These are phyloP conservation scores for Aureobasidium sp. DNA, from an alignment of 2,329 filamentous ascomycete genomes.

Conservation along the genomic window DNA sequence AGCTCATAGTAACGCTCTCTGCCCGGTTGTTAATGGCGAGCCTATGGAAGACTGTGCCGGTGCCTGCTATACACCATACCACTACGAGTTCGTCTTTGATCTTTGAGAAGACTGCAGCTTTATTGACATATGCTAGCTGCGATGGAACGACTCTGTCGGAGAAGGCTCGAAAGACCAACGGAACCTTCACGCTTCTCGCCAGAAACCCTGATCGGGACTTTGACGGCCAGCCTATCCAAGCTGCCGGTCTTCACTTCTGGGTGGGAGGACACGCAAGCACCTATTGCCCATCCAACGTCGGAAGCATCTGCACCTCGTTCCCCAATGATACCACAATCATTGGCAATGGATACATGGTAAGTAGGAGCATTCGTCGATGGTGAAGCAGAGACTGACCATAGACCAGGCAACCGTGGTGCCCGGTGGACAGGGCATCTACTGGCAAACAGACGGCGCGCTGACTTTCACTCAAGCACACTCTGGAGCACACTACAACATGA, in stretches of 20 bases:
- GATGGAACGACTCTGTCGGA: background rate
- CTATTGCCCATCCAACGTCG: conserved; percentile 19
- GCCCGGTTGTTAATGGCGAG: conserved; percentile 19
- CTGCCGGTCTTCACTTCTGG: conserved; percentile 19
- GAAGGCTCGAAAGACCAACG: background rate
- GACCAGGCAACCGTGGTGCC: conserved; percentile 20
- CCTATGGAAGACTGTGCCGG: conserved; percentile 15
- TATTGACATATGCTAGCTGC: conserved; percentile 6
- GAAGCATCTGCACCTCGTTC: conserved; percentile 11
- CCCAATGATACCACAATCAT: conserved; percentile 17
- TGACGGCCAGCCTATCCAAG: conserved; percentile 19
- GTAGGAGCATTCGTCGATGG: background rate
- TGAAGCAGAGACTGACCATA: conserved; percentile 2
- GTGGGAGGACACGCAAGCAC: conserved; percentile 16
- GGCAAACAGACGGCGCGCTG: conserved; percentile 20
- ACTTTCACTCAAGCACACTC: conserved; percentile 22
- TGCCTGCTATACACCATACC: conserved; percentile 16
- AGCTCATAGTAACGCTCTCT: conserved; percentile 10
- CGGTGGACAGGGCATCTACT: conserved; percentile 22
- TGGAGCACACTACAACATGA: conserved; percentile 15
- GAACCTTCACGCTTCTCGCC: conserved; percentile 20
- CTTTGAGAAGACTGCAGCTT: background rate
- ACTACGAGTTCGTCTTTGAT: conserved; percentile 13
- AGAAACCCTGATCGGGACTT: conserved; percentile 17
- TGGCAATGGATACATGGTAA: conserved; percentile 15